phyloP scores from a whole-genome alignment of 192 early-diverging fungal species.

The Coemansia asiatica region DNA sequence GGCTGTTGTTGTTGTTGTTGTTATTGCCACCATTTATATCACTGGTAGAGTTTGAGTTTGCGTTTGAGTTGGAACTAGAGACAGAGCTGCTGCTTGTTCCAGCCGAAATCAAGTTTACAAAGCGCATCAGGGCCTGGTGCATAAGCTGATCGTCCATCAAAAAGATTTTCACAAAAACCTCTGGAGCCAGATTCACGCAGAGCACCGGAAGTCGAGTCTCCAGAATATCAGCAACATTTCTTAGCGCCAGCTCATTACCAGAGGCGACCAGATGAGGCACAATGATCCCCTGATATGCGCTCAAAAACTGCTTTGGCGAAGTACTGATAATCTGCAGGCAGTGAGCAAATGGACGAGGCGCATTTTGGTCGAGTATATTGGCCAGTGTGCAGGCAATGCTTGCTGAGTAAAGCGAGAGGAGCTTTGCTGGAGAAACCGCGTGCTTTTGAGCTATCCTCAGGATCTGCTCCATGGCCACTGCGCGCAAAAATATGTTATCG shows the following conservation, averaged over 20 bases:
- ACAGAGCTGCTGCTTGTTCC: slow-evolving; percentile 22
- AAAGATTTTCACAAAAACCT: slow-evolving; percentile 50
- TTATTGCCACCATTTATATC: not conserved
- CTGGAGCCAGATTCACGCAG: slow-evolving; percentile 49
- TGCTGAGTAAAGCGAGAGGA: slow-evolving; percentile 27
- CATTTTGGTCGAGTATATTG: slow-evolving; percentile 9
- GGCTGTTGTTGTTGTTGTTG: too few species aligned
- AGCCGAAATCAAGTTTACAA: slow-evolving; percentile 44
- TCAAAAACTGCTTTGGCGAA: slow-evolving; percentile 27
- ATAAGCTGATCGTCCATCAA: slow-evolving; percentile 57
- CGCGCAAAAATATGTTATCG: slow-evolving; percentile 45
- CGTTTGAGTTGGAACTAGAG: not conserved
- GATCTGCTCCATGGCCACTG: slow-evolving; percentile 55
- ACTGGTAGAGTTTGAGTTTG: not conserved
- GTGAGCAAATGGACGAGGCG: slow-evolving; percentile 28
- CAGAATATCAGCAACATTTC: slow-evolving; percentile 32
- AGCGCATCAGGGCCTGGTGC: slow-evolving; percentile 44
- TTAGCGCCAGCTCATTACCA: slow-evolving; percentile 34
- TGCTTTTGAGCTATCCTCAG: slow-evolving; percentile 32
- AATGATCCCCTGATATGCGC: slow-evolving; percentile 26
- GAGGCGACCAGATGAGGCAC: slow-evolving; percentile 31
- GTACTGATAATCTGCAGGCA: slow-evolving; percentile 45
- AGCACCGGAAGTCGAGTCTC: slow-evolving; percentile 43
- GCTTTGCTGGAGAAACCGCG: slow-evolving; percentile 18
- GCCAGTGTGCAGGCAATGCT: slow-evolving; percentile 38